These are phyloP conservation scores for Acanthamoeba lugdunensis DNA, from an alignment of 208 protist species.

Conservation along the genomic window DNA sequence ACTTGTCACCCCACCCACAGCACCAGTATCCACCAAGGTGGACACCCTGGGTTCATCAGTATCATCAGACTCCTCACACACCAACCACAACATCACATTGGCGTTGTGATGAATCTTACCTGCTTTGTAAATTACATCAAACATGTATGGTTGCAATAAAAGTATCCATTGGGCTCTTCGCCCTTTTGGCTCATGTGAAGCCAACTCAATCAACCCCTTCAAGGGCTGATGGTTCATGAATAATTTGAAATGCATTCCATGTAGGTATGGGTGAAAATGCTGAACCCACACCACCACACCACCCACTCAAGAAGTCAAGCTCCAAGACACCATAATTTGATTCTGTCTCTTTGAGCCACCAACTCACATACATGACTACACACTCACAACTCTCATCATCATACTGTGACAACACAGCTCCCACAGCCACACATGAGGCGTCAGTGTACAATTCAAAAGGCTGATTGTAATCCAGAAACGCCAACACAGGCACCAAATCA, in stretches of 20 bases:
- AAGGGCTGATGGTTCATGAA: background rate
- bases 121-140: too few relatives aligned
- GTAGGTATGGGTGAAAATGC: background rate
- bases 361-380: background rate
- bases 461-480: background rate
- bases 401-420: background rate
- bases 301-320: background rate
- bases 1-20: too few relatives aligned
- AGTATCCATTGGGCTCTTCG: too few relatives aligned
- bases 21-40: too few relatives aligned
- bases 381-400: background rate
- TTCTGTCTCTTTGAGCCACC: background rate
- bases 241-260: background rate
- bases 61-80: too few relatives aligned
- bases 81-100: too few relatives aligned
- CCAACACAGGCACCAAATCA: background rate
- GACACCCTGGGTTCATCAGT: too few relatives aligned
- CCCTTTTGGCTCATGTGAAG: too few relatives aligned
- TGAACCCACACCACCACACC: background rate
- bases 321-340: background rate
- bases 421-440: background rate
- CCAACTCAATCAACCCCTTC: too few relatives aligned
- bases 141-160: too few relatives aligned
- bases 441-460: conserved; percentile 5
- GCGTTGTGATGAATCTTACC: too few relatives aligned